Conservation (phyloP, 1,284 basidiomycete species). For the Cryptococcus sp. region DNA sequence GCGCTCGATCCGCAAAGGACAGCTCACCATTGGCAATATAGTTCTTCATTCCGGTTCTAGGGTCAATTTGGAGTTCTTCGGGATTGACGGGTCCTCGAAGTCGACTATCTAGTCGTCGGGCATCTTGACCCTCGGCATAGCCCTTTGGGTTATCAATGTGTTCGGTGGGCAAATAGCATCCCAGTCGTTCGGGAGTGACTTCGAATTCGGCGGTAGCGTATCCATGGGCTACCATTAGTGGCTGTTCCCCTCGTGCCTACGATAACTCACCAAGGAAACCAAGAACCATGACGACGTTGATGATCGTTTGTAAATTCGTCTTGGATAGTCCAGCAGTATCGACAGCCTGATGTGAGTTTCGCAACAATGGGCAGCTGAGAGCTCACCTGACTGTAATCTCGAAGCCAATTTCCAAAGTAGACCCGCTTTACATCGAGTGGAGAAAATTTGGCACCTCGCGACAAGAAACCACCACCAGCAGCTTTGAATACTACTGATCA, state of each 20-base stretch:
- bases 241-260: slow-evolving; percentile 5
- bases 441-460: slow-evolving; percentile 64
- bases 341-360: slow-evolving; percentile 54
- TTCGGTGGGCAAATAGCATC: slow-evolving; percentile 79
- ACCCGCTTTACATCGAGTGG: slow-evolving; percentile 46
- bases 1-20: neutral
- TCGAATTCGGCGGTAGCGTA: slow-evolving; percentile 74
- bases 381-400: slow-evolving; percentile 60
- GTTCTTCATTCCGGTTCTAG: slow-evolving; percentile 87
- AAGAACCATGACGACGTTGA: slow-evolving; percentile 84
- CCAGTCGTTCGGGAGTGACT: slow-evolving; percentile 80
- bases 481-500: slow-evolving; percentile 56
- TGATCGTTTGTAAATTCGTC: slow-evolving; percentile 64
- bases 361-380: slow-evolving; percentile 9
- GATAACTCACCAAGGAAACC: slow-evolving; percentile 54
- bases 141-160: slow-evolving; percentile 83
- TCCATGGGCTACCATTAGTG: slow-evolving; percentile 63
- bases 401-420: slow-evolving; percentile 55
- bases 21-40: slow-evolving; percentile 78
- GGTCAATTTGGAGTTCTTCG: slow-evolving; percentile 79
- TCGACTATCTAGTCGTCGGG: slow-evolving; percentile 69
- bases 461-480: slow-evolving; percentile 59
- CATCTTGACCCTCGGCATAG: slow-evolving; percentile 79
- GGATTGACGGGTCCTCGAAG: slow-evolving; percentile 71
- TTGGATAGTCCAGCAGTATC: slow-evolving; percentile 79